Evolutionary conservation across 352 stramenopile species (phyloP), one percentile per base, ranked within the genome.

Genomic region (Phytophthora cactorum): DNA sequence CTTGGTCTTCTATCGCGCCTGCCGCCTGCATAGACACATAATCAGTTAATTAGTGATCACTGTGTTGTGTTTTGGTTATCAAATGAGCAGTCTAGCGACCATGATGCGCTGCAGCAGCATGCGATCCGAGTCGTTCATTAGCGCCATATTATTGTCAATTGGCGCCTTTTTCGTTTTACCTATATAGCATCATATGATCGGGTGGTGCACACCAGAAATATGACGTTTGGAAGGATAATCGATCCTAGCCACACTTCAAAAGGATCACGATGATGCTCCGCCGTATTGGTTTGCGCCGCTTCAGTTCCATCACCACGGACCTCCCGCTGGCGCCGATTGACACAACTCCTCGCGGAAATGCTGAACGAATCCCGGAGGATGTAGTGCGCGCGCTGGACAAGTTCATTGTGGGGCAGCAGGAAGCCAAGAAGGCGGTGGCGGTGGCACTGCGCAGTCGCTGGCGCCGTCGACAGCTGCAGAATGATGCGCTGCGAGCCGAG

Each of bases 401-500:
- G 77, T 89, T 98, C 74, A 98, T 99, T 59, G 89, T 99, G 5
- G 97, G 97, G 0, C 98, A 99, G 72, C 62, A 91, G 29, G 96
- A 98, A 52, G 97, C 97, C 45, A 99, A 99, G 81, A 90, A 96
- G 60, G 97, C 97, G 12, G 97, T 99, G 17, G 97, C 98, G 8
- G 98, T 99, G 65, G 97, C 98, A n/a, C 88, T 99, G 77, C 88
- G 97, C 71, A 99, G 99, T 79, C 89, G 98, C 61, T 99, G 97
- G 97, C 88, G 98, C 47, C 91, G 97, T 14, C 91, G 94, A 25
- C 97, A 99, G 72, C 82, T 99, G 12, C 74, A 86, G 28, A 91
- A 95, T 53, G 91, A 98, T 46, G 68, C 70, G 34, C 68, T 97
- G 55, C 77, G 78, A 11, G 74, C 78, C n/a, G 91, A 98, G 69